Conservation (phyloP, 2,329 filamentous ascomycete genomes). For the Fusarium sp. region DNA sequence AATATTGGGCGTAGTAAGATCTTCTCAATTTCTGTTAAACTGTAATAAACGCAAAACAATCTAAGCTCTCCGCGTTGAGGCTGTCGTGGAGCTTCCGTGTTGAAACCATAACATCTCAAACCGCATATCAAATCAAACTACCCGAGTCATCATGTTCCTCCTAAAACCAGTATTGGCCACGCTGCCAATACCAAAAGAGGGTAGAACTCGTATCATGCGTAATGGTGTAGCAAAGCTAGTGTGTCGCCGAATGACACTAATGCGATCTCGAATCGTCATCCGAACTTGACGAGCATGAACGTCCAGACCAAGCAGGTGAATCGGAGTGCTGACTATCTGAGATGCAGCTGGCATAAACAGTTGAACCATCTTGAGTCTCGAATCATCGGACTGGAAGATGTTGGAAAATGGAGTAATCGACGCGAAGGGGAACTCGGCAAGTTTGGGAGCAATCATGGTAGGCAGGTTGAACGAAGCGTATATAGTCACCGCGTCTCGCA, state of each 20-base stretch:
- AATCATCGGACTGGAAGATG: slow-evolving; percentile 40
- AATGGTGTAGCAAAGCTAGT: slow-evolving; percentile 39
- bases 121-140: slow-evolving; percentile 7
- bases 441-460: slow-evolving; percentile 40
- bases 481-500: slow-evolving; percentile 42
- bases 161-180: slow-evolving; percentile 44
- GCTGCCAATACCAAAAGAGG: slow-evolving; percentile 42
- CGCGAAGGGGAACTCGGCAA: slow-evolving; percentile 39
- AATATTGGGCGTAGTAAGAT: not conserved
- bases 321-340: slow-evolving; percentile 42
- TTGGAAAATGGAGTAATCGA: slow-evolving; percentile 31
- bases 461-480: slow-evolving; percentile 46
- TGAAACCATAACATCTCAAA: slow-evolving; percentile 26
- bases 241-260: slow-evolving; percentile 28
- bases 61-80: slow-evolving; percentile 31
- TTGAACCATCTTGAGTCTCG: slow-evolving; percentile 43
- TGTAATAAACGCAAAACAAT: not conserved
- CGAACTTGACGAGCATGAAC: slow-evolving; percentile 33
- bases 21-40: not conserved
- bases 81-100: slow-evolving; percentile 29
- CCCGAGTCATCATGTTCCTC: slow-evolving; percentile 34
- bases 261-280: slow-evolving; percentile 34
- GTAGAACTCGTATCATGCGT: slow-evolving; percentile 41
- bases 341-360: slow-evolving; percentile 41
- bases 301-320: slow-evolving; percentile 44